Conservation (phyloP, 176 grass and related monocot species). For the Calamus simplicifolius region DNA sequence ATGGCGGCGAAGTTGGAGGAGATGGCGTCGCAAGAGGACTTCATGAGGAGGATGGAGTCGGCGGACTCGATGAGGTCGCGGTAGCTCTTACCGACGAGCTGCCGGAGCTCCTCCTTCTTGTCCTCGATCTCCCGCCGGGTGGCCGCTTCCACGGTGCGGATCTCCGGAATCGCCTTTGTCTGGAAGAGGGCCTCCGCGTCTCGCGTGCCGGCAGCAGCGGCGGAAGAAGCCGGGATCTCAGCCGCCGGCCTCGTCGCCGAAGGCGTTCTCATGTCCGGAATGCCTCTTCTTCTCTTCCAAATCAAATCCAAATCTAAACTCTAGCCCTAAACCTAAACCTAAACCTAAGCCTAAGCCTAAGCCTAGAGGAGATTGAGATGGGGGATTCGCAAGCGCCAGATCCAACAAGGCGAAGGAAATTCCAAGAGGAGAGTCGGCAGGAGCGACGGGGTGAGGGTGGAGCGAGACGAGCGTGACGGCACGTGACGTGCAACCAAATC, state of each 20-base stretch:
- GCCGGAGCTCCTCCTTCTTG: slow-evolving; percentile 94
- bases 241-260: slow-evolving; percentile 13
- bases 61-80: slow-evolving; percentile 95
- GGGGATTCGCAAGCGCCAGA: too few relatives aligned
- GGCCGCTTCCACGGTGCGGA: slow-evolving; percentile 50
- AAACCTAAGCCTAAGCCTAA: too few relatives aligned
- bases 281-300: too few relatives aligned
- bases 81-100: slow-evolving; percentile 95
- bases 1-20: slow-evolving; percentile 57
- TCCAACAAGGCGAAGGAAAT: too few relatives aligned
- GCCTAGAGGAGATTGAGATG: too few relatives aligned
- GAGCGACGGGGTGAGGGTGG: too few relatives aligned
- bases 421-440: too few relatives aligned
- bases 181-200: slow-evolving; percentile 95
- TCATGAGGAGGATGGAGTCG: slow-evolving; percentile 90
- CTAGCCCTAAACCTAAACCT: too few relatives aligned
- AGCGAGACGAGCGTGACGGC: too few relatives aligned
- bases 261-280: slow-evolving; percentile 5
- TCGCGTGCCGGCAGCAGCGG: not conserved
- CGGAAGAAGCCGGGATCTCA: slow-evolving; percentile 1
- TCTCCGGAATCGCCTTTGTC: slow-evolving; percentile 72
- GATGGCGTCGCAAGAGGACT: slow-evolving; percentile 74
- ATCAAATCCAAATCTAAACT: too few relatives aligned
- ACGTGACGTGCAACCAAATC: too few relatives aligned
- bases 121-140: slow-evolving; percentile 80